A percentile compares a stretch with the other conserved stretches of the same genome.
Conservation (phyloP, 108 stramenopile genomes). For the Conticribra weissflogii region DNA sequence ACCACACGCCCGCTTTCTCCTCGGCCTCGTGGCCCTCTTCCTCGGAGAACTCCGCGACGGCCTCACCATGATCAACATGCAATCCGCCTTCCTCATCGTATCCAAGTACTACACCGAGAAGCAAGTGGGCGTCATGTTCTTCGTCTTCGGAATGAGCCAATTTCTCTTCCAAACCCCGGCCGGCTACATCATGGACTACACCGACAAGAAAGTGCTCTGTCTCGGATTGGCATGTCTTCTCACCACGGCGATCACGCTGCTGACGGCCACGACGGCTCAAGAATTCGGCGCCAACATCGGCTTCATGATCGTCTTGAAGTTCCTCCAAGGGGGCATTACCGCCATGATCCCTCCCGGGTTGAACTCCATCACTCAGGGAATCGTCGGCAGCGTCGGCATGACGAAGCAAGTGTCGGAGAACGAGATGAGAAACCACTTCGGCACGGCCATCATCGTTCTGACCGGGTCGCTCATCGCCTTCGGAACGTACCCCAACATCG, state of each 20-base stretch:
- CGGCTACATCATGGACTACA: conserved; percentile 88
- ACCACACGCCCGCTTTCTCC: conserved; percentile 39
- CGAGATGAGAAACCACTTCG: conserved; percentile 92
- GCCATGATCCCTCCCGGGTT: conserved; percentile 88
- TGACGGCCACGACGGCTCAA: conserved; percentile 76
- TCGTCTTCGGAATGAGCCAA: conserved; percentile 89
- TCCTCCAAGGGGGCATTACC: conserved; percentile 82
- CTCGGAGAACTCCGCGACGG: conserved; percentile 91
- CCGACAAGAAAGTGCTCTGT: conserved; percentile 72
- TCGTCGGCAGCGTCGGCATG: conserved; percentile 87
- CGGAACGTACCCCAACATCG: conserved; percentile 76
- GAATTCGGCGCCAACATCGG: conserved; percentile 70
- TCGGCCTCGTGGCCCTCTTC: conserved; percentile 76
- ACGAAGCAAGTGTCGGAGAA: conserved; percentile 83
- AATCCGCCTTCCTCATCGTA: conserved; percentile 84
- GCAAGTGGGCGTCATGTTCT: conserved; percentile 88
- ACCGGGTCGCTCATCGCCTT: conserved; percentile 71
- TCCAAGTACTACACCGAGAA: conserved; percentile 83
- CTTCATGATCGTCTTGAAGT: conserved; percentile 82
- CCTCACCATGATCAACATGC: conserved; percentile 94
- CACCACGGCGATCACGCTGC: conserved; percentile 71
- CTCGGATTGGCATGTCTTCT: conserved; percentile 65
- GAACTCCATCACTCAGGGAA: conserved; percentile 89
- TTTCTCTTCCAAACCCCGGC: conserved; percentile 90
- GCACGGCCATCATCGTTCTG: conserved; percentile 85